Percentiles rank a stretch among this genome's conserved stretches.
phyloP scores from a whole-genome alignment of 441 rosid species.

The Metrosideros polymorpha region DNA sequence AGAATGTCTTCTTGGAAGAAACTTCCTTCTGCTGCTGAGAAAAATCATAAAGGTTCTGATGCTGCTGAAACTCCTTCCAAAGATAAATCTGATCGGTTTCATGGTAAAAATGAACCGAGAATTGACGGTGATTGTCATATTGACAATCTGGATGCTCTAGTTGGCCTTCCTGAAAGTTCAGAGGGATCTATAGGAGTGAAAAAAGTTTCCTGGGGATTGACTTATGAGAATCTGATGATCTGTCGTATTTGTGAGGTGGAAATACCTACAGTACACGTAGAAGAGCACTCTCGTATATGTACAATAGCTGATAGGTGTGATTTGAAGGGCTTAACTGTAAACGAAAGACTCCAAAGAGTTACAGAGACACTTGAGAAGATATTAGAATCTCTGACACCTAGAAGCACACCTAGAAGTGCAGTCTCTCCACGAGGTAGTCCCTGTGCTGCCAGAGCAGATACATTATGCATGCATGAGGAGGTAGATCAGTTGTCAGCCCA shows the following conservation, averaged over 20 bases:
- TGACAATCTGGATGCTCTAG: slow-evolving; percentile 42
- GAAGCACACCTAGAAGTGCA: slow-evolving; percentile 31
- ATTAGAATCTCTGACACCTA: slow-evolving; percentile 79
- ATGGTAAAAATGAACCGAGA: slow-evolving; percentile 30
- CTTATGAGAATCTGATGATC: slow-evolving; percentile 86
- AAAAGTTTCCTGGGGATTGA: slow-evolving; percentile 53
- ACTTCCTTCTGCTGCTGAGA: slow-evolving; percentile 77
- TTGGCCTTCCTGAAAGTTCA: slow-evolving; percentile 25
- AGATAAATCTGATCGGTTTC: slow-evolving; percentile 30
- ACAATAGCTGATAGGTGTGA: slow-evolving; percentile 97
- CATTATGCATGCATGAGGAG: slow-evolving; percentile 31
- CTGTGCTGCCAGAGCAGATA: slow-evolving; percentile 29
- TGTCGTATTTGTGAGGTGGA: slow-evolving; percentile 99
- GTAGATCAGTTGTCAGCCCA: slow-evolving; percentile 34
- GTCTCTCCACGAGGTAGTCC: slow-evolving; percentile 41
- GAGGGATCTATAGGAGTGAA: slow-evolving; percentile 26
- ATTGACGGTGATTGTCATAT: slow-evolving; percentile 28
- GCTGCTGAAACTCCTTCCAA: slow-evolving; percentile 38
- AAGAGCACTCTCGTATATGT: slow-evolving; percentile 94
- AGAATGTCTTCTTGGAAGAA: slow-evolving; percentile 98
- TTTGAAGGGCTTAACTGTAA: slow-evolving; percentile 76
- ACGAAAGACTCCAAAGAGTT: slow-evolving; percentile 83
- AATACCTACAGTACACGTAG: slow-evolving; percentile 96
- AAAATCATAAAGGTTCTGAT: slow-evolving; percentile 41
- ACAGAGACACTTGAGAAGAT: slow-evolving; percentile 85